Evolutionary conservation across 2,329 filamentous ascomycete genomes (phyloP).

Genomic region (Proliferodiscus dingleyae): DNA sequence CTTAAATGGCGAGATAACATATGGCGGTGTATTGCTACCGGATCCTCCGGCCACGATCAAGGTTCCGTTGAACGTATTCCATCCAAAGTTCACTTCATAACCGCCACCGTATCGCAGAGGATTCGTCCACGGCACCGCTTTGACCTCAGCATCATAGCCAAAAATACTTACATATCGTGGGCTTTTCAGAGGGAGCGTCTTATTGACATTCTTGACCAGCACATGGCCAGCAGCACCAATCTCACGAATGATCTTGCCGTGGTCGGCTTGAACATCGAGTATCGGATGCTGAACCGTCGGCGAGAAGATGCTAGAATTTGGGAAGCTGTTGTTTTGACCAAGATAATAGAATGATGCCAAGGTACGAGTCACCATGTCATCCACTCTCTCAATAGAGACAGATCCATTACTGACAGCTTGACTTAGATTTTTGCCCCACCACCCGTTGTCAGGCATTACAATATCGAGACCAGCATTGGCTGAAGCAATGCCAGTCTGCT

Average conservation of each 20-base stretch:
- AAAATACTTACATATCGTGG: constrained; percentile 71
- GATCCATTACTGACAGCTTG: constrained; percentile 69
- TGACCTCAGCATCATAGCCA: constrained; percentile 71
- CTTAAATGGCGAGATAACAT: constrained; percentile 17
- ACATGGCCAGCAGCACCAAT: constrained; percentile 57
- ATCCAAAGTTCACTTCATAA: constrained; percentile 1
- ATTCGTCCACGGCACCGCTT: constrained; percentile 11
- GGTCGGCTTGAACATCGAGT: constrained; percentile 48
- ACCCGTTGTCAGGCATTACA: constrained; percentile 4
- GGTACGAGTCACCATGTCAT: constrained; percentile 61
- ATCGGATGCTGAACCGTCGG: constrained; percentile 41
- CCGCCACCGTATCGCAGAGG: constrained; percentile 39
- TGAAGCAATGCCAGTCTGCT: constrained; percentile 22
- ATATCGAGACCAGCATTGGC: constrained; percentile 28
- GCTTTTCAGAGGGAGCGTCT: constrained; percentile 68
- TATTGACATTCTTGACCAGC: constrained; percentile 73
- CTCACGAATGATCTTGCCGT: constrained; percentile 56
- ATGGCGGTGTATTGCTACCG: constrained; percentile 52
- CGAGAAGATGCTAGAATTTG: neutral
- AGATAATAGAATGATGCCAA: constrained; percentile 64
- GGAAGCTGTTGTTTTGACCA: constrained; percentile 41
- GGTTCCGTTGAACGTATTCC: constrained; percentile 13
- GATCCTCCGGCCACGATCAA: constrained; percentile 44
- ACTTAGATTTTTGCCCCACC: constrained; percentile 54
- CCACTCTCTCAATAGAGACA: constrained; percentile 53